These are phyloP conservation scores for Syncephalastrum sp. DNA, from an alignment of 371 early-diverging fungal species.

Conservation along the genomic window DNA sequence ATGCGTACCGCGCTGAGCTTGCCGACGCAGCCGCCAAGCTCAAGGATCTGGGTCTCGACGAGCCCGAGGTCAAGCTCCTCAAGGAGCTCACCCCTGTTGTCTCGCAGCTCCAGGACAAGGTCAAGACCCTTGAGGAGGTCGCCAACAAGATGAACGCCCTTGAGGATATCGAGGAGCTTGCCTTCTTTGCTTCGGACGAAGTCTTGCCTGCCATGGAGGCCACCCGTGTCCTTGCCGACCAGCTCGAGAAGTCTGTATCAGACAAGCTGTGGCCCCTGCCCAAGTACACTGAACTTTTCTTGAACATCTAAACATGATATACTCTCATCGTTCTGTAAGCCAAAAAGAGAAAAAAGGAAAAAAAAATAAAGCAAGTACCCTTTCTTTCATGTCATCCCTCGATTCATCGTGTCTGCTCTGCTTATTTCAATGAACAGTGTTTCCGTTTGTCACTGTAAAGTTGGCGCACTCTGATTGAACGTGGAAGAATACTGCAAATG, in stretches of 20 bases:
- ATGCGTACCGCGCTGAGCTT: constrained; percentile 83
- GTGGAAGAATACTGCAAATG: no score
- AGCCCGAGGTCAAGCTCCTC: constrained; percentile 75
- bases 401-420: no score
- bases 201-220: constrained; percentile 73
- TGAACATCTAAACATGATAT: constrained; percentile 53
- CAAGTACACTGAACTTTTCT: constrained; percentile 94
- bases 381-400: no score
- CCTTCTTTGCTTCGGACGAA: constrained; percentile 55
- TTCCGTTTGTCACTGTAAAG: no score
- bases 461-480: no score
- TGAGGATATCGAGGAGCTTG: constrained; percentile 65
- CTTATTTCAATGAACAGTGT: no score
- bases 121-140: constrained; percentile 53
- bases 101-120: constrained; percentile 53
- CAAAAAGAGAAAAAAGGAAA: background rate
- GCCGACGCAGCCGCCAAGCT: constrained; percentile 75
- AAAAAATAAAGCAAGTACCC: constrained; percentile 1
- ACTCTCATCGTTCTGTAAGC: background rate
- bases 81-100: constrained; percentile 68
- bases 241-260: constrained; percentile 75
- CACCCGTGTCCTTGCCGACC: constrained; percentile 75
- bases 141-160: constrained; percentile 60
- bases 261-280: constrained; percentile 96
- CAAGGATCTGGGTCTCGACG: constrained; percentile 59